These are phyloP conservation scores for Calocybe gangraenosa DNA, from an alignment of 768 basidiomycete species.

Conservation along the genomic window DNA sequence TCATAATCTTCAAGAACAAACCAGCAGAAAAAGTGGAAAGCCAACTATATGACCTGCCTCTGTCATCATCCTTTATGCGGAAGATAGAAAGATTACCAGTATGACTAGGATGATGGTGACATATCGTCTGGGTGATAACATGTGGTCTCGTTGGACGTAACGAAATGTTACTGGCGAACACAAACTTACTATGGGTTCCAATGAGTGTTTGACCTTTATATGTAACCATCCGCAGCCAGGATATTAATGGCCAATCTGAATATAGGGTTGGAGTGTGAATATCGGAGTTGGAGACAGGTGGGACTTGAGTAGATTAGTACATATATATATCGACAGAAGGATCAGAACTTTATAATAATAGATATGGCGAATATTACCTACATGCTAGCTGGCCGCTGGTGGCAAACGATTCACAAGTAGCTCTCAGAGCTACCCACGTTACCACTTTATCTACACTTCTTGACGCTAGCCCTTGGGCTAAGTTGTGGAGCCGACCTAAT, in stretches of 20 bases:
- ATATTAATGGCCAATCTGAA: slow-evolving; percentile 8
- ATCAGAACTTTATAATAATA: too few relatives aligned
- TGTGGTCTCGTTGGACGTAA: too few relatives aligned
- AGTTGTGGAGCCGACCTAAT: slow-evolving; percentile 4
- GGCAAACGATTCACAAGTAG: too few relatives aligned
- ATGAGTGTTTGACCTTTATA: slow-evolving; percentile 6
- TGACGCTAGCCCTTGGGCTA: background rate
- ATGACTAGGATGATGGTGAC: slow-evolving; percentile 42
- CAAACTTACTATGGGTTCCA: too few relatives aligned
- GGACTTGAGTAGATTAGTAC: slow-evolving; percentile 9
- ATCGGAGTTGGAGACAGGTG: slow-evolving; percentile 12
- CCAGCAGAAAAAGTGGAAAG: slow-evolving; percentile 52
- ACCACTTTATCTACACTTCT: background rate
- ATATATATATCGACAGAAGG: too few relatives aligned
- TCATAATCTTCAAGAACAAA: slow-evolving; percentile 47
- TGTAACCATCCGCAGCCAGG: slow-evolving; percentile 11
- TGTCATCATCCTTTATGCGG: background rate
- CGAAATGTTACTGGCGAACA: too few relatives aligned
- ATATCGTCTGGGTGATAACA: slow-evolving; percentile 63
- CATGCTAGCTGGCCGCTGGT: too few relatives aligned
- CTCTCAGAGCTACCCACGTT: background rate
- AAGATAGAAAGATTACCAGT: slow-evolving; percentile 33
- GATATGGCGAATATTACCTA: too few relatives aligned
- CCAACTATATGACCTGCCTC: slow-evolving; percentile 33
- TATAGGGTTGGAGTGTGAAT: slow-evolving; percentile 17